phyloP scores from a whole-genome alignment of 805 yeast species.

The Candida ulmi region DNA sequence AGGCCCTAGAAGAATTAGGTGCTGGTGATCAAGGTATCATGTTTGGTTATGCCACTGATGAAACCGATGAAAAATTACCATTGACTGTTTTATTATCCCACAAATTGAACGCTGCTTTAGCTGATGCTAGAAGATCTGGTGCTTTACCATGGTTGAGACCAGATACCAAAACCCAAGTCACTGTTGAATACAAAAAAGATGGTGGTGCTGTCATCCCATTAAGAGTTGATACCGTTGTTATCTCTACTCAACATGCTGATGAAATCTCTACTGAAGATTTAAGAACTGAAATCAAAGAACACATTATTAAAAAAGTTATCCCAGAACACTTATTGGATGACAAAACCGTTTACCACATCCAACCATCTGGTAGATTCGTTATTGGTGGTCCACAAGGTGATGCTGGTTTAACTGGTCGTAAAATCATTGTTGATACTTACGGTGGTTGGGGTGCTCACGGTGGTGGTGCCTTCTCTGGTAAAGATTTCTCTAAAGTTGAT shows the following conservation, averaged over 20 bases:
- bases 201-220: slow-evolving; percentile 93
- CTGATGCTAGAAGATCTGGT: slow-evolving; percentile 96
- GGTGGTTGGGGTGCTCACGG: slow-evolving; percentile 99
- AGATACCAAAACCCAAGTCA: slow-evolving; percentile 99
- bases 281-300: slow-evolving; percentile 69
- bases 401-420: slow-evolving; percentile 99
- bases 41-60: slow-evolving; percentile 99
- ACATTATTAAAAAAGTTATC: slow-evolving; percentile 86
- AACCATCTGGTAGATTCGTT: slow-evolving; percentile 99
- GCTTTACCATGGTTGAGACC: slow-evolving; percentile 96
- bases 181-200: slow-evolving; percentile 91
- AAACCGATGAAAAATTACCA: slow-evolving; percentile 96
- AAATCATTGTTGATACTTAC: slow-evolving; percentile 98
- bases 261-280: slow-evolving; percentile 90
- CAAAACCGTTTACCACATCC: slow-evolving; percentile 95
- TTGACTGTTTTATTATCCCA: slow-evolving; percentile 91
- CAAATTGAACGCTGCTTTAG: slow-evolving; percentile 93
- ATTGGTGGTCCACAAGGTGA: slow-evolving; percentile 99
- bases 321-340: slow-evolving; percentile 89
- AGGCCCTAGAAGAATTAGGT: slow-evolving; percentile 94
- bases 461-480: slow-evolving; percentile 99
- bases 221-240: slow-evolving; percentile 96
- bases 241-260: slow-evolving; percentile 97
- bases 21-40: slow-evolving; percentile 99
- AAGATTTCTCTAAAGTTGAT: slow-evolving; percentile 99